Conservation (phyloP, 768 basidiomycete genomes). For the Amanita rubescens region DNA sequence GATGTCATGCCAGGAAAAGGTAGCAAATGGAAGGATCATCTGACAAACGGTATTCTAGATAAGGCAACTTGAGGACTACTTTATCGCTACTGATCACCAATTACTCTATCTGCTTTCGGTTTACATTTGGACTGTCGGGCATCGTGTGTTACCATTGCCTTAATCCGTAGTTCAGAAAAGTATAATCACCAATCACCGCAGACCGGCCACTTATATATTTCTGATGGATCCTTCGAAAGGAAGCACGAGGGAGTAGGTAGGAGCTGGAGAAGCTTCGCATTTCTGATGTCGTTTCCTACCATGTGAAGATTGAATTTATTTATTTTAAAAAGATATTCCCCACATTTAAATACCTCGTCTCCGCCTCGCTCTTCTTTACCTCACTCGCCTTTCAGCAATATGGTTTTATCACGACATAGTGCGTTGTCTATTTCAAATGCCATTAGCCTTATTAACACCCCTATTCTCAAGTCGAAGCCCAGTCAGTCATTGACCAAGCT, state of each 20-base stretch:
- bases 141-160: too few species aligned
- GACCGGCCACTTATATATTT: too few species aligned
- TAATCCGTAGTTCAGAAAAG: too few species aligned
- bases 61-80: background rate
- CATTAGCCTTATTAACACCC: background rate
- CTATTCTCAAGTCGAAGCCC: slow-evolving; percentile 35
- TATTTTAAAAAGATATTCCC: background rate
- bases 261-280: too few species aligned
- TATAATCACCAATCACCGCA: too few species aligned
- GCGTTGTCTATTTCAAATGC: background rate
- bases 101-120: background rate
- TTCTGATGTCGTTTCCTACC: too few species aligned
- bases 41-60: slow-evolving; percentile 41
- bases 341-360: background rate
- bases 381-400: background rate
- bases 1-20: slow-evolving; percentile 49
- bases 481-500: slow-evolving; percentile 36
- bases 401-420: slow-evolving; percentile 9
- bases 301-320: too few species aligned
- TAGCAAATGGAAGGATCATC: slow-evolving; percentile 46
- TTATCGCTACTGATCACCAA: background rate
- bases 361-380: background rate
- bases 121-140: too few species aligned
- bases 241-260: too few species aligned
- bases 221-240: too few species aligned